These are phyloP conservation scores for Chalciporus pseudorubinellus DNA, from an alignment of 768 basidiomycete genomes.

Conservation along the genomic window DNA sequence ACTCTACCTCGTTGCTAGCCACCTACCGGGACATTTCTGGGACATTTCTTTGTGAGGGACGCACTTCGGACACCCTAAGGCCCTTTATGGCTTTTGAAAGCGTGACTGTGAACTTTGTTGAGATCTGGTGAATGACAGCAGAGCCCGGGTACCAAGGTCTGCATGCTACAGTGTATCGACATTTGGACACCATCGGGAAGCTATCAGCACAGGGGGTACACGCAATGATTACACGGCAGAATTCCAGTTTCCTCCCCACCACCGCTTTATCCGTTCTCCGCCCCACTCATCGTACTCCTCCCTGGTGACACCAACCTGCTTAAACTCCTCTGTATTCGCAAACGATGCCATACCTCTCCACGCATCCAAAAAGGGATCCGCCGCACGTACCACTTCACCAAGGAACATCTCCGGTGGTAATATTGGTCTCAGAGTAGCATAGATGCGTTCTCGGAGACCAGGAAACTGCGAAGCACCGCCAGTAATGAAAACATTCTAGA, in stretches of 20 bases:
- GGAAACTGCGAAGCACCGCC: conserved; percentile 78
- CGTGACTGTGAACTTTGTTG: too few species aligned
- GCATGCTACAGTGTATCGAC: too few species aligned
- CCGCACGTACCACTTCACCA: conserved; percentile 52
- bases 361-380: conserved; percentile 69
- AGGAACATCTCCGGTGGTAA: conserved; percentile 81
- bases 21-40: neutral
- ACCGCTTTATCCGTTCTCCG: conserved; percentile 78
- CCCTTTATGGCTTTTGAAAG: too few species aligned
- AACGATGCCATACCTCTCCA: conserved; percentile 93
- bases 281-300: conserved; percentile 92
- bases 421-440: conserved; percentile 76
- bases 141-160: too few species aligned
- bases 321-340: conserved; percentile 54
- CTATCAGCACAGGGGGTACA: too few species aligned
- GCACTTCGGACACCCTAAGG: too few species aligned
- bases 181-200: too few species aligned
- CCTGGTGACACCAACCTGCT: conserved; percentile 57
- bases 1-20: conserved; percentile 6
- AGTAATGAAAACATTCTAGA: conserved; percentile 85
- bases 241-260: conserved; percentile 95
- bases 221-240: conserved; percentile 9
- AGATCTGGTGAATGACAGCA: too few species aligned
- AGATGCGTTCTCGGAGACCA: conserved; percentile 63
- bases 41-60: neutral